Conservation (phyloP, 2,329 filamentous ascomycete genomes). For the Hypoxylon sp. region DNA sequence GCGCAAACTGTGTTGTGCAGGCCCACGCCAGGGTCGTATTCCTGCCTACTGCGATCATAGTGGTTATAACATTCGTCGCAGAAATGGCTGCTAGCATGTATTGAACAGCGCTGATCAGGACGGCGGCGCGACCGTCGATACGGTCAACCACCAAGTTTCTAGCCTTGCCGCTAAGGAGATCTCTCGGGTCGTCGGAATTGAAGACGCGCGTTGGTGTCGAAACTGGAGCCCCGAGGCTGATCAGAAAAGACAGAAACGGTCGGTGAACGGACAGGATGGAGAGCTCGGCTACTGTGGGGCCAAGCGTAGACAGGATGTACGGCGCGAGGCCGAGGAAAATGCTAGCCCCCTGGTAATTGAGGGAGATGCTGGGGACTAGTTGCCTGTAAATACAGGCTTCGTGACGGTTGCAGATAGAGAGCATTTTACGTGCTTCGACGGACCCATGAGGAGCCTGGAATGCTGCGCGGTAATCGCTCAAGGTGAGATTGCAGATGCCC, state of each 20-base stretch:
- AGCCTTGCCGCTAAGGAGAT: neutral
- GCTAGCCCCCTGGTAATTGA: constrained; percentile 8
- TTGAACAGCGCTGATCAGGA: neutral
- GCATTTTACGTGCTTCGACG: neutral
- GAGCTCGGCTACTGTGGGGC: constrained; percentile 1
- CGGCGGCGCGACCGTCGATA: neutral
- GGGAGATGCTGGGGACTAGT: neutral
- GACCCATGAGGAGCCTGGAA: constrained; percentile 1
- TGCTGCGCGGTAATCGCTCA: constrained; percentile 4
- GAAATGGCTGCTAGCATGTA: neutral
- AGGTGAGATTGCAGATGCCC: constrained; percentile 15
- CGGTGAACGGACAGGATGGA: constrained; percentile 7
- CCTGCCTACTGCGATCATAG: constrained; percentile 8
- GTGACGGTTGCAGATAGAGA: constrained; percentile 14
- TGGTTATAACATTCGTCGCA: neutral
- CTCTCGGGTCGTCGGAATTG: neutral
- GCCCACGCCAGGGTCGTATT: constrained; percentile 18
- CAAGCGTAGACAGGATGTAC: neutral
- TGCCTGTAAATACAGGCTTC: constrained; percentile 14
- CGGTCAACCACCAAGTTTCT: neutral
- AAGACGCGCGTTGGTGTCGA: neutral
- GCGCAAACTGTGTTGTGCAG: constrained; percentile 13
- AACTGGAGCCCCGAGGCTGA: constrained; percentile 1
- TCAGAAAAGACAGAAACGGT: neutral
- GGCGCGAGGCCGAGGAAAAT: neutral